Evolutionary conservation across 768 basidiomycete species (phyloP).

Genomic region (Kockovaella imperatae): DNA sequence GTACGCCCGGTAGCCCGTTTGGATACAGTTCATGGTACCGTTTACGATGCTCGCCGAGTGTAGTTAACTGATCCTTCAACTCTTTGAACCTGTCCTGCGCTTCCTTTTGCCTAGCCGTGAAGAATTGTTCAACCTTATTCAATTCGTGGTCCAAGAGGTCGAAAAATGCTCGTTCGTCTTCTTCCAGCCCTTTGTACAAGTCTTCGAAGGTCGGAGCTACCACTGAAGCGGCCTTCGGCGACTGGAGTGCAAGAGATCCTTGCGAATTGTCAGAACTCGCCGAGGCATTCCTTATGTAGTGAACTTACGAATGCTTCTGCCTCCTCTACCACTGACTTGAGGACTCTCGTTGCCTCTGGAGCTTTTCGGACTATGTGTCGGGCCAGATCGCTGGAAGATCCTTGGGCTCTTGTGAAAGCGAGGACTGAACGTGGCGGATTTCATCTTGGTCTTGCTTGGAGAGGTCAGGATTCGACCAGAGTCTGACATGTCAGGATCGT

Average conservation of each 20-base stretch:
- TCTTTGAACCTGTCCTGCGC: conserved; percentile 44
- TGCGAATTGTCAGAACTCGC: no score
- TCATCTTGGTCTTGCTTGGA: background rate
- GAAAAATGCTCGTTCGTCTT: conserved; percentile 65
- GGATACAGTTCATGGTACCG: conserved; percentile 44
- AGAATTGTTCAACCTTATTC: conserved; percentile 79
- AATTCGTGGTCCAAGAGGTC: conserved; percentile 67
- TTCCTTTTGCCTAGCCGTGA: conserved; percentile 61
- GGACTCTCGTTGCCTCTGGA: no score
- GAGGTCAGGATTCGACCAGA: background rate
- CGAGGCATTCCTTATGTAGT: no score
- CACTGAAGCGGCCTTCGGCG: background rate
- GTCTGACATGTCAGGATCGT: background rate
- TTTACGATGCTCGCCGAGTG: conserved; percentile 62
- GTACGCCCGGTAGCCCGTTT: conserved; percentile 24
- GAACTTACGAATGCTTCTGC: no score
- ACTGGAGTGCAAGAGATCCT: conserved; percentile 1
- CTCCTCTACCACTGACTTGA: no score
- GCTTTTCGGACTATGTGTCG: no score
- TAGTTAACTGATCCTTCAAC: conserved; percentile 63
- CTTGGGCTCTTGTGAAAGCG: background rate
- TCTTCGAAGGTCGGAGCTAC: conserved; percentile 39
- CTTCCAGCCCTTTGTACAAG: conserved; percentile 53
- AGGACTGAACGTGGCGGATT: background rate
- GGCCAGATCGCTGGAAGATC: no score